Evolutionary conservation across 208 protist genomes (phyloP).

Genomic region (Acanthamoeba lenticulata): DNA sequence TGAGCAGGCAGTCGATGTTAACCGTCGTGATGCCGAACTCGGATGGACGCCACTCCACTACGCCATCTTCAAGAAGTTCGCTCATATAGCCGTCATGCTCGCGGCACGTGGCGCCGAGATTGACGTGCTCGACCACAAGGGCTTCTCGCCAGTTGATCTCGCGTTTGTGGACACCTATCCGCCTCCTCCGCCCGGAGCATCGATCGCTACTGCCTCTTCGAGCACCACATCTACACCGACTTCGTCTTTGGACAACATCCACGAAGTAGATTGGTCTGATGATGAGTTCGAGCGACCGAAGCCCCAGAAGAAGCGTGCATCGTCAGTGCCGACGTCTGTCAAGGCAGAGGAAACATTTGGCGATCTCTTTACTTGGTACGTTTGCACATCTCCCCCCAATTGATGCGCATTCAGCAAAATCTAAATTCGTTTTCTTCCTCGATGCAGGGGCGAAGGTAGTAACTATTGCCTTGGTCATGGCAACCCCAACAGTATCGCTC

Average conservation of each 20-base stretch:
- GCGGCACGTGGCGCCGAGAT: background rate
- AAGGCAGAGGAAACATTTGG: too few relatives aligned
- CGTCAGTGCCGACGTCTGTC: too few relatives aligned
- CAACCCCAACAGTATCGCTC: background rate
- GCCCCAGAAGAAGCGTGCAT: too few relatives aligned
- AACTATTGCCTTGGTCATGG: constrained; percentile 2
- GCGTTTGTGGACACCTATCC: background rate
- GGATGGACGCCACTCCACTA: background rate
- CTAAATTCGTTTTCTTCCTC: too few relatives aligned
- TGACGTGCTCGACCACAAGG: background rate
- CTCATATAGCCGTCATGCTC: background rate
- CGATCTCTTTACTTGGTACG: background rate
- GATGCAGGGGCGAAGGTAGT: background rate
- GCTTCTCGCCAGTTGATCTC: background rate
- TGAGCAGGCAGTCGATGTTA: background rate
- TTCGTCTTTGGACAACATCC: background rate
- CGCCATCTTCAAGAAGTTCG: background rate
- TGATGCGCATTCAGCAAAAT: too few relatives aligned
- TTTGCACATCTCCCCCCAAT: background rate
- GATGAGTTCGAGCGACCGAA: too few relatives aligned
- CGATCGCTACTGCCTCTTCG: background rate
- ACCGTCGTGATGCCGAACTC: background rate
- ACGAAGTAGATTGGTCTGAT: too few relatives aligned
- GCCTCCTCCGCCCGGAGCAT: background rate
- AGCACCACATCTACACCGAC: background rate